phyloP scores from a whole-genome alignment of 2,329 filamentous ascomycete genomes.

The Colletotrichum cereale region DNA sequence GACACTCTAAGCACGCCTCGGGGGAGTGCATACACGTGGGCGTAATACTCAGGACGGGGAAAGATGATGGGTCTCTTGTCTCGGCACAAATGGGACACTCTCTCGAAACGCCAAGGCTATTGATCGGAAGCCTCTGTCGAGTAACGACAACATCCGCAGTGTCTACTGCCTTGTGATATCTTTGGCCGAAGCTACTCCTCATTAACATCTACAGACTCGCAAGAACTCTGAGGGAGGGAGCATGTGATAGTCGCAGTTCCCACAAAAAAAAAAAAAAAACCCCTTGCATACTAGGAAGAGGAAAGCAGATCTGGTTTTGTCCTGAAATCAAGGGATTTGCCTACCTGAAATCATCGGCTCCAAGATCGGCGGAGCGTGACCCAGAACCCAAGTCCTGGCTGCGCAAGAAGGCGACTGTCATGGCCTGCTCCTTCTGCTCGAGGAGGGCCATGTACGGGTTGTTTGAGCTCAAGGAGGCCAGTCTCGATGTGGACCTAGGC shows the following conservation, averaged over 20 bases:
- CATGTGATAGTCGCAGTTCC: neutral
- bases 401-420: slow-evolving; percentile 48
- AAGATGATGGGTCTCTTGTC: slow-evolving; percentile 46
- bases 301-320: neutral
- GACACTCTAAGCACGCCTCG: slow-evolving; percentile 50
- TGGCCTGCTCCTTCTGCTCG: slow-evolving; percentile 49
- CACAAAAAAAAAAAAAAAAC: too few relatives aligned
- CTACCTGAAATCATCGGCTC: slow-evolving; percentile 51
- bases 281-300: too few relatives aligned
- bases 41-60: slow-evolving; percentile 51
- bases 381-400: slow-evolving; percentile 43
- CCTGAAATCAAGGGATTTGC: slow-evolving; percentile 9
- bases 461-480: slow-evolving; percentile 15
- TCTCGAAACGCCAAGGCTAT: slow-evolving; percentile 42
- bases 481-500: slow-evolving; percentile 5
- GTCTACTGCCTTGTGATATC: slow-evolving; percentile 48
- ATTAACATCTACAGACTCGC: slow-evolving; percentile 19
- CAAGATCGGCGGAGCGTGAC: slow-evolving; percentile 38
- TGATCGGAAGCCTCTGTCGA: slow-evolving; percentile 46
- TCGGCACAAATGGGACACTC: slow-evolving; percentile 55
- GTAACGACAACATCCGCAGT: slow-evolving; percentile 48
- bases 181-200: slow-evolving; percentile 49
- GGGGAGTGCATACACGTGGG: slow-evolving; percentile 51
- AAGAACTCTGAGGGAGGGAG: neutral
- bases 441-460: slow-evolving; percentile 49